Base-by-base conservation (phyloP, 495 filamentous ascomycete genomes). In the Lophiotrema nucula region DNA sequence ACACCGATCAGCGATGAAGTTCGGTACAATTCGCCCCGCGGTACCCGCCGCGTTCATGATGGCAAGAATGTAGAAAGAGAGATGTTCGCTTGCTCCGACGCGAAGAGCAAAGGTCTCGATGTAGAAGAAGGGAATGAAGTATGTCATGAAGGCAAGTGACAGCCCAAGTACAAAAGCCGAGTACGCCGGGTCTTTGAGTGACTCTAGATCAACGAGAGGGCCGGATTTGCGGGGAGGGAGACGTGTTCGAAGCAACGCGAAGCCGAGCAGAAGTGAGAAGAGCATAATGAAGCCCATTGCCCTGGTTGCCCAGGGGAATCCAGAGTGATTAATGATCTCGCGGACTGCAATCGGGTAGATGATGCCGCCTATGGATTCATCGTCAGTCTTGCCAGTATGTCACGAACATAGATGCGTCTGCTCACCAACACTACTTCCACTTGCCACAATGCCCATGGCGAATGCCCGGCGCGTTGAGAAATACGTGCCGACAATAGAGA, bases 1-100 rank as follows among this genome's bases (percentile, higher is more conserved):
- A 31, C 88, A 42, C 49, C 77, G 79, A 68, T 92, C 88, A 33
- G 83, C 88, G 13, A 85, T 44, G 61, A 81, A 81, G 18, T 84
- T 85, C 2, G 87, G 86, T 10, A 87, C 52, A 43, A 87, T 87
- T 15, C 44, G 23, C 22, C 88, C 87, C 39, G 85, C 76, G 55
- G 88, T 77, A 53, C 81, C 21, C 10, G 23, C 35, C 4, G 37
- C 46, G 37, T 58, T 58, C 3, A 58, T 27, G n/a, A 58, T 52
- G 4, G 55, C 21, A 15, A 58, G 12, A 4, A 58, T 24, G 26
- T 52, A 58, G 13, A 8, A 10, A 10, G 24, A 33, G 13, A 58
- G 47, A 13, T 18, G 28, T 12, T 27, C 16, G 3, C 33, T 43
- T 27, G 56, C 41, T 21, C 50, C 50, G 25, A 12, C 4, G 24